Conservation (phyloP, 805 yeast species). For the Tetrapisispora phaffii region DNA sequence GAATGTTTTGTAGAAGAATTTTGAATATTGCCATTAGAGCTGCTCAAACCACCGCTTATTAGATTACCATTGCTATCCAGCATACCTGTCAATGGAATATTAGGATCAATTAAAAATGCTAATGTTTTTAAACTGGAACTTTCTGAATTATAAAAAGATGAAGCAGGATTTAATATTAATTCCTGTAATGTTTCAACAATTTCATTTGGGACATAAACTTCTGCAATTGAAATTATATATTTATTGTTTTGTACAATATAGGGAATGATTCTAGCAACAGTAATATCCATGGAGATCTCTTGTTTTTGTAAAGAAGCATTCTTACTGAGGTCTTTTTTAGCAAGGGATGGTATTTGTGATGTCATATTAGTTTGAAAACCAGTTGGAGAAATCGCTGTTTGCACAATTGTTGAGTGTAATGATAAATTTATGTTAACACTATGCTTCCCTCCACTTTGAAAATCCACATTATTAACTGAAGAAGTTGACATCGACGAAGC, state of each 20-base stretch:
- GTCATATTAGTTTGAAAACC: neutral
- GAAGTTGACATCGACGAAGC: neutral
- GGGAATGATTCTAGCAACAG: slow-evolving; percentile 63
- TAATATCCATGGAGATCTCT: neutral
- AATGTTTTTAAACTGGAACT: slow-evolving; percentile 22
- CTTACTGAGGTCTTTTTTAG: neutral
- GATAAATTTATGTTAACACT: too few species aligned
- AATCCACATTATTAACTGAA: neutral
- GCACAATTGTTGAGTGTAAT: neutral
- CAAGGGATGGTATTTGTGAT: neutral
- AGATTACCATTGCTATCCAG: slow-evolving; percentile 4
- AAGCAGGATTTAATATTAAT: slow-evolving; percentile 39
- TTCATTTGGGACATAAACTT: slow-evolving; percentile 63
- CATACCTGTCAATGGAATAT: slow-evolving; percentile 19
- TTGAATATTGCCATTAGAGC: neutral
- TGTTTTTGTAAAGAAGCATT: neutral
- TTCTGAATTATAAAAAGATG: slow-evolving; percentile 52
- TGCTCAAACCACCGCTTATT: neutral
- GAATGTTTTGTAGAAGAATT: neutral
- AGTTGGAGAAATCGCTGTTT: neutral
- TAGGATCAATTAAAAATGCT: slow-evolving; percentile 52
- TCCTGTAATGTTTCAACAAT: slow-evolving; percentile 41
- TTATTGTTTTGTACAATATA: slow-evolving; percentile 45
- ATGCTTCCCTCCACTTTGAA: neutral
- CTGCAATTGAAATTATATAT: slow-evolving; percentile 79